Conservation (phyloP, 169 alveolate species). For the Neospora caninum region DNA sequence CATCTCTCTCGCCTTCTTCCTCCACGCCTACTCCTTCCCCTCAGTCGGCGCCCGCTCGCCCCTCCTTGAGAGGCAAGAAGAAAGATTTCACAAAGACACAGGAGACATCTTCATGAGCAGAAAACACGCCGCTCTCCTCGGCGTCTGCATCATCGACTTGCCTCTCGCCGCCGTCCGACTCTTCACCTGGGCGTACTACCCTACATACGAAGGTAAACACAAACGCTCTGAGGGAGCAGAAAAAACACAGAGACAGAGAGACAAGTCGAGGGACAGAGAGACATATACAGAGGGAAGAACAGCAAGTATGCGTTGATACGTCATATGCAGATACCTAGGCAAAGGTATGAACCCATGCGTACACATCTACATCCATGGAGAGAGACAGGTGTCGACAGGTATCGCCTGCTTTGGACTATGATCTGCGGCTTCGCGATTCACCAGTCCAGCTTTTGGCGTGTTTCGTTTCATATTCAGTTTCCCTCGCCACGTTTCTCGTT, state of each 20-base stretch:
- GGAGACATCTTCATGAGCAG: constrained; percentile 74
- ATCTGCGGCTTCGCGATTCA: too few relatives aligned
- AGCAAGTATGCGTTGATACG: too few relatives aligned
- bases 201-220: constrained; percentile 54
- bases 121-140: constrained; percentile 78
- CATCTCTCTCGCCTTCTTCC: constrained; percentile 71
- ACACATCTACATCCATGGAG: too few relatives aligned
- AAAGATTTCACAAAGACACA: neutral
- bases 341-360: too few relatives aligned
- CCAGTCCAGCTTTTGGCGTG: too few relatives aligned
- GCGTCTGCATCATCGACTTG: constrained; percentile 74
- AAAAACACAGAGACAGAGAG: too few relatives aligned
- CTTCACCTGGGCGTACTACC: constrained; percentile 74
- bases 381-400: too few relatives aligned
- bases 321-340: too few relatives aligned
- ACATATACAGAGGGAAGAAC: too few relatives aligned
- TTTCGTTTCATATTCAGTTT: too few relatives aligned
- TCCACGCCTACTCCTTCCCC: constrained; percentile 76
- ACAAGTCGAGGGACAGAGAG: too few relatives aligned
- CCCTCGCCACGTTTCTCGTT: neutral
- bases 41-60: constrained; percentile 65
- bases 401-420: too few relatives aligned
- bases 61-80: neutral
- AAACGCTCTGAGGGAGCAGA: neutral
- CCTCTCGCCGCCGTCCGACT: constrained; percentile 70